Conservation (phyloP, 306 rosid genomes). For the Prunus davidiana region DNA sequence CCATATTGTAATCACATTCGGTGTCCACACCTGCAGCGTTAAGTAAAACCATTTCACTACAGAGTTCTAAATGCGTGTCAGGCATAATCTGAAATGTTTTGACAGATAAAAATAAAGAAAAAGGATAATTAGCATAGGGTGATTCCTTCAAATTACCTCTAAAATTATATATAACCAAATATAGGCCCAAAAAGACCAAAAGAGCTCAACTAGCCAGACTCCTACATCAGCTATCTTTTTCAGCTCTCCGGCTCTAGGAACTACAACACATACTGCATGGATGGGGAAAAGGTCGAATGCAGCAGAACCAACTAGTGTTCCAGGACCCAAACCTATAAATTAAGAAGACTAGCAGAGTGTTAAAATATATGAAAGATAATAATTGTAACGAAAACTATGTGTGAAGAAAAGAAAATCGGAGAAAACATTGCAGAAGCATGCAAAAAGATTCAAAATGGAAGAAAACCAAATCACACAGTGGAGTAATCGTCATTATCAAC, state of each 20-base stretch:
- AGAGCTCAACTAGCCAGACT: constrained; percentile 93
- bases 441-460: neutral
- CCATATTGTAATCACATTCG: constrained; percentile 79
- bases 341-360: constrained; percentile 11
- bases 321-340: constrained; percentile 92
- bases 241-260: constrained; percentile 84
- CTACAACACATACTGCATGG: constrained; percentile 87
- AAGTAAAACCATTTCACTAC: constrained; percentile 6
- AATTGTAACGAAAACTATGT: neutral
- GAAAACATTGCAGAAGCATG: neutral
- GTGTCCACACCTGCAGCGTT: constrained; percentile 83
- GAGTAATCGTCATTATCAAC: neutral
- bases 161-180: constrained; percentile 89
- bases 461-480: neutral
- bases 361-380: constrained; percentile 7
- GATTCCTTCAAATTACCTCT: constrained; percentile 53
- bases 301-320: constrained; percentile 97
- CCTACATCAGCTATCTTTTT: constrained; percentile 91
- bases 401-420: neutral
- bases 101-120: constrained; percentile 6
- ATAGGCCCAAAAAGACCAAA: constrained; percentile 99
- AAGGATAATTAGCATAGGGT: constrained; percentile 13
- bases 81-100: neutral
- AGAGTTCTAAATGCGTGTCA: constrained; percentile 16
- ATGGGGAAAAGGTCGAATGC: constrained; percentile 97